Conservation (phyloP, 345 rosid species). For the Moringa oleifera region DNA sequence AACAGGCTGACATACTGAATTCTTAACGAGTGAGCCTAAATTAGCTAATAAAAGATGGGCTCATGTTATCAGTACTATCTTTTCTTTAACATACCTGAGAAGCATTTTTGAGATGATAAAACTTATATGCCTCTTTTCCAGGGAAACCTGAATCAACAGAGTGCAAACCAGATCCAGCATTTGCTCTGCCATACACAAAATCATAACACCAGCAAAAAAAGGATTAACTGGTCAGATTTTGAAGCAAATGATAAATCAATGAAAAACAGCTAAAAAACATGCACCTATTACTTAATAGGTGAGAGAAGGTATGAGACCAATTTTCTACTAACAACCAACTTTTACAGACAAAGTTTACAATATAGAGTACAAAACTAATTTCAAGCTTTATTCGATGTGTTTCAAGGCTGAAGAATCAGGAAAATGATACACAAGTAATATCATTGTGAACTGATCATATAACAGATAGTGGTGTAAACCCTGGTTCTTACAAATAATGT, state of each 20-base stretch:
- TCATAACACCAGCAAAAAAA: slow-evolving; percentile 14
- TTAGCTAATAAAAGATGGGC: slow-evolving; percentile 9
- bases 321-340: too few species aligned
- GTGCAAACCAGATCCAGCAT: slow-evolving; percentile 32
- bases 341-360: too few species aligned
- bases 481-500: slow-evolving; percentile 48
- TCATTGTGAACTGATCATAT: too few species aligned
- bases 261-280: neutral
- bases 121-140: slow-evolving; percentile 41
- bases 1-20: neutral
- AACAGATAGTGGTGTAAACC: too few species aligned
- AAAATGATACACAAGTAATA: neutral
- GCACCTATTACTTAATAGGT: too few species aligned
- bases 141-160: slow-evolving; percentile 31
- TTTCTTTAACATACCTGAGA: slow-evolving; percentile 56
- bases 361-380: too few species aligned
- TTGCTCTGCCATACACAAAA: slow-evolving; percentile 37
- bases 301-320: too few species aligned
- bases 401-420: neutral
- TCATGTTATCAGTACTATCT: neutral
- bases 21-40: neutral
- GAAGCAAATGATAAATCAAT: slow-evolving; percentile 12
- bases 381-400: neutral
- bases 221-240: slow-evolving; percentile 4
- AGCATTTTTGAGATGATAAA: slow-evolving; percentile 71